Evolutionary conservation across 805 yeast genomes (phyloP), one percentile per base, ranked within the genome.

Genomic region (Ogataea trehaloabstinens): DNA sequence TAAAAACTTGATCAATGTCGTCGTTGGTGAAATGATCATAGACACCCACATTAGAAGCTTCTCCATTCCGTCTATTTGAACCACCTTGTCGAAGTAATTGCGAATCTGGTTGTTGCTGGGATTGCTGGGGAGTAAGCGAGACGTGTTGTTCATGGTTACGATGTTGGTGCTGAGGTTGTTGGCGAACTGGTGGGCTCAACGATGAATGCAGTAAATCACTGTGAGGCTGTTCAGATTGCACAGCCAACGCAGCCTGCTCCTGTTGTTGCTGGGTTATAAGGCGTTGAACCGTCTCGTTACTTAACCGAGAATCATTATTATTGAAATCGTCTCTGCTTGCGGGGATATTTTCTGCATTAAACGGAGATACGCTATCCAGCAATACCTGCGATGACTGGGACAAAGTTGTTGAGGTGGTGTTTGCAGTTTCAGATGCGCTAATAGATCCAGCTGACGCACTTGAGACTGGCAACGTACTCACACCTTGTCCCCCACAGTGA

Each of bases 1-100:
- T 40, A 25, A 58, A 53, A 15, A 58, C 55, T 31, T 51, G 49
- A 24, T 45, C 45, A 4, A 56, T 50, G 19, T 50, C 52, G 11
- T 42, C 49, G 19, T 53, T 50, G 24, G 43, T 43, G 32, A 47
- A 34, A 7, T 42, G 48, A 19, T 40, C 49, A 28, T 45, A 44
- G 3, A 44, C 19, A 17, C 31, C 43, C 24, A 18, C 21, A 28
- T 29, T 18, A 25, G 31, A 27, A 7, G 30, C 18, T 10, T 12
- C 13, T 4, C 33, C 36, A 24, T 19, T 12, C 20, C n/a, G 25
- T 19, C 15, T 30, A 19, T 20, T 22, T 8, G 33, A 16, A 7
- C n/a, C 33, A 10, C 15, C 35, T 19, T 24, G 32, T 20, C 12
- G 21, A 18, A 15, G 41, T 4, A 6, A 19, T 28, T 27, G 45